Conservation (phyloP, 306 rosid species). For the Rosa chinensis region DNA sequence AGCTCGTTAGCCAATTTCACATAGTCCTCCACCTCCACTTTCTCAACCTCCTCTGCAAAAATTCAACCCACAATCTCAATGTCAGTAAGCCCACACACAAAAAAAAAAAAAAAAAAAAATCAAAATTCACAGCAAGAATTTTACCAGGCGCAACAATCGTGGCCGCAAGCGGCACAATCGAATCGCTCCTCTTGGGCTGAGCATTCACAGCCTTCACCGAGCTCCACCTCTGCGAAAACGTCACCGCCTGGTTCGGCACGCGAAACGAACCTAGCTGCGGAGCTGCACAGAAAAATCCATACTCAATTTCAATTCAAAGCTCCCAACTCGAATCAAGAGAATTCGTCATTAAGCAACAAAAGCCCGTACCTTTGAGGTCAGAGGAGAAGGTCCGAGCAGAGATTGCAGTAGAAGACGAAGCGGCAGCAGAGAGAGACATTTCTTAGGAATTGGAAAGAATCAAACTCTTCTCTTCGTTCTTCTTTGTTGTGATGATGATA, state of each 20-base stretch:
- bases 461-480: no score
- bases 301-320: background rate
- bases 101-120: background rate
- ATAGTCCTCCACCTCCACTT: constrained; percentile 45
- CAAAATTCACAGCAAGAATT: background rate
- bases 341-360: background rate
- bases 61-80: background rate
- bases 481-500: no score
- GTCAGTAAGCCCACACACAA: background rate
- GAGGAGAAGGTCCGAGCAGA: constrained; percentile 41
- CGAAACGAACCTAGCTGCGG: constrained; percentile 44
- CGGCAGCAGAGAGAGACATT: constrained; percentile 56
- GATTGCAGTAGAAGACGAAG: constrained; percentile 45
- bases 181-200: constrained; percentile 47
- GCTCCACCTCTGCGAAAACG: constrained; percentile 39
- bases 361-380: constrained; percentile 45
- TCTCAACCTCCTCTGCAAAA: constrained; percentile 61
- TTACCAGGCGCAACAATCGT: constrained; percentile 51
- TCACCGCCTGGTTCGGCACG: constrained; percentile 22
- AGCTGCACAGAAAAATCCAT: constrained; percentile 41
- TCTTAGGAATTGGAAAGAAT: background rate
- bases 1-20: constrained; percentile 52
- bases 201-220: constrained; percentile 45
- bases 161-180: constrained; percentile 50
- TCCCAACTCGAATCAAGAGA: background rate